Conservation (phyloP, 768 basidiomycete species). For the Trametes cubensis region DNA sequence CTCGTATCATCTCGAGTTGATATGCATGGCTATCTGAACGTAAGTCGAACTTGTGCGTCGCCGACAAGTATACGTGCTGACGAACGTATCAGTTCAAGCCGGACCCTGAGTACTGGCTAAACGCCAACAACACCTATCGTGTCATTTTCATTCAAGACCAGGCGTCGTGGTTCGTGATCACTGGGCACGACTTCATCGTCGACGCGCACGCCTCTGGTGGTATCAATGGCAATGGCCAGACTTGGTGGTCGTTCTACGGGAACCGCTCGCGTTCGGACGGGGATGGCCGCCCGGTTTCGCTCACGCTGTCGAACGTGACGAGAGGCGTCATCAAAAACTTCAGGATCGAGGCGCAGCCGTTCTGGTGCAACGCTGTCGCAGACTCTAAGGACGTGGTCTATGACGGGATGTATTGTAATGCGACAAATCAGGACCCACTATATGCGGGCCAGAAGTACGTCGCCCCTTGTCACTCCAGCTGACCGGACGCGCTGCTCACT, state of each 20-base stretch:
- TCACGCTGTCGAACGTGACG: constrained; percentile 51
- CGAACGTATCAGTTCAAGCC: constrained; percentile 48
- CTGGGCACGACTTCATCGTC: constrained; percentile 55
- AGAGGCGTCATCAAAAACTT: constrained; percentile 51
- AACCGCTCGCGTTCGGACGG: constrained; percentile 51
- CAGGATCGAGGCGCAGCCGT: constrained; percentile 56
- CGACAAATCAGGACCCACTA: constrained; percentile 55
- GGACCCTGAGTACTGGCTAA: constrained; percentile 57
- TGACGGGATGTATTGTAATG: constrained; percentile 62
- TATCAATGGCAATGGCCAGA: constrained; percentile 64
- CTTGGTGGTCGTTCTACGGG: constrained; percentile 58
- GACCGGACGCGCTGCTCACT: neutral
- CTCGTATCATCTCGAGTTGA: constrained; percentile 47
- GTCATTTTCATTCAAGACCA: constrained; percentile 67
- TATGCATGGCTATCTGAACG: constrained; percentile 47
- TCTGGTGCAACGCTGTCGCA: constrained; percentile 63
- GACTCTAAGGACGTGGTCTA: constrained; percentile 52
- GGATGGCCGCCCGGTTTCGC: constrained; percentile 58
- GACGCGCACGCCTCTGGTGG: constrained; percentile 59
- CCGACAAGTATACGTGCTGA: no score
- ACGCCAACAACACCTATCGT: constrained; percentile 56
- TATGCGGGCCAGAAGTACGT: constrained; percentile 53
- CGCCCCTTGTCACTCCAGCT: constrained; percentile 13
- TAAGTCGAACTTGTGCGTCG: constrained; percentile 24
- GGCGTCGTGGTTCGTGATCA: constrained; percentile 67